A percentile compares a stretch with the other conserved stretches of the same genome.
These are phyloP conservation scores for Pichia sp. DNA, from an alignment of 1,139 yeast genomes.

Conservation along the genomic window DNA sequence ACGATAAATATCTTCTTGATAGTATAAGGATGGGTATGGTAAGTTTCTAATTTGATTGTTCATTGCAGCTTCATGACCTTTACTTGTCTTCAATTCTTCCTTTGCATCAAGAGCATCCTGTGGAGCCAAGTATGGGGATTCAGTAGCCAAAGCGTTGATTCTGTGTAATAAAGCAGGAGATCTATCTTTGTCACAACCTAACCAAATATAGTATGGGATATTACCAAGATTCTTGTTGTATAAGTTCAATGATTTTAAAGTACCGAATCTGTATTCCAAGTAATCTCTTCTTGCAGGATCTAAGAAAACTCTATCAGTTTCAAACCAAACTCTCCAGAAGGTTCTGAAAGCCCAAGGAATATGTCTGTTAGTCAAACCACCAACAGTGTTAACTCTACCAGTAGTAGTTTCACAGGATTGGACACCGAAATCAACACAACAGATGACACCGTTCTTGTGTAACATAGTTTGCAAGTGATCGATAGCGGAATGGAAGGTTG, in stretches of 20 bases:
- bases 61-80: slow-evolving; percentile 78
- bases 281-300: slow-evolving; percentile 83
- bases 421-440: slow-evolving; percentile 79
- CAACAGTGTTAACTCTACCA: slow-evolving; percentile 73
- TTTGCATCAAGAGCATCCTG: slow-evolving; percentile 25
- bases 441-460: slow-evolving; percentile 54
- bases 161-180: slow-evolving; percentile 60
- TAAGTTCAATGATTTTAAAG: slow-evolving; percentile 68
- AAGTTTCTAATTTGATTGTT: slow-evolving; percentile 59
- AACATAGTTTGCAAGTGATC: slow-evolving; percentile 62
- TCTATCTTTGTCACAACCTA: slow-evolving; percentile 71
- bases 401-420: slow-evolving; percentile 62
- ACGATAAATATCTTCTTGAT: slow-evolving; percentile 74
- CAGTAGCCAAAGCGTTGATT: slow-evolving; percentile 72
- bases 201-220: slow-evolving; percentile 81
- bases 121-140: slow-evolving; percentile 78
- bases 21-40: slow-evolving; percentile 78
- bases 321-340: slow-evolving; percentile 89
- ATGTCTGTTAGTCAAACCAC: slow-evolving; percentile 69
- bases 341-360: slow-evolving; percentile 76
- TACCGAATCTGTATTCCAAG: slow-evolving; percentile 78
- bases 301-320: slow-evolving; percentile 75
- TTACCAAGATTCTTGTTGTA: slow-evolving; percentile 64
- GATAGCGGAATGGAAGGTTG: slow-evolving; percentile 76
- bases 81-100: slow-evolving; percentile 42